Percentiles rank a stretch among this genome's conserved stretches.
Evolutionary conservation across 1,284 basidiomycete genomes (phyloP).

Genomic region (Trichosporon sp.): DNA sequence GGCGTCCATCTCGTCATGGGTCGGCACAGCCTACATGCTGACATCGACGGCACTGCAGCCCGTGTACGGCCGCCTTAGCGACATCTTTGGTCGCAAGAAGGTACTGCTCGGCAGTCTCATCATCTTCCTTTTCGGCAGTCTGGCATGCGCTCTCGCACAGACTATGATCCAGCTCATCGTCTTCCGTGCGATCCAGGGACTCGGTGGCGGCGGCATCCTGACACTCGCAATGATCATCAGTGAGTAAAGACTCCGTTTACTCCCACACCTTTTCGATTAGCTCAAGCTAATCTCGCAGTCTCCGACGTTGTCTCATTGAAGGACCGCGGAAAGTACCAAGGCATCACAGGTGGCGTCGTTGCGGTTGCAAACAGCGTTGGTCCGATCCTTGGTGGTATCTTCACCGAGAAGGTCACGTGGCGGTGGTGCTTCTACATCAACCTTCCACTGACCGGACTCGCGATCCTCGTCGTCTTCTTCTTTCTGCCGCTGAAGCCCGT

Average conservation of each 20-base stretch:
- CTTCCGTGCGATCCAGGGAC: slow-evolving; percentile 50
- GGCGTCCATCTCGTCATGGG: slow-evolving; percentile 61
- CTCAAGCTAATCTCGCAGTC: slow-evolving; percentile 7
- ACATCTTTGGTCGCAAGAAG: slow-evolving; percentile 67
- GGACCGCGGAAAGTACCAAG: slow-evolving; percentile 46
- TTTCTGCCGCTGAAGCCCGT: slow-evolving; percentile 63
- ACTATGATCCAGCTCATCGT: slow-evolving; percentile 64
- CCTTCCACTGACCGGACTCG: slow-evolving; percentile 55
- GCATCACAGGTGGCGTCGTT: slow-evolving; percentile 36
- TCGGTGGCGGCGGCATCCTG: slow-evolving; percentile 33
- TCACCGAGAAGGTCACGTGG: slow-evolving; percentile 28
- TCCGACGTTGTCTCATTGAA: slow-evolving; percentile 37
- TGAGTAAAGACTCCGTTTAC: too few species aligned
- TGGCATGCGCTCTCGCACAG: slow-evolving; percentile 55
- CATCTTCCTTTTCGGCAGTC: slow-evolving; percentile 54
- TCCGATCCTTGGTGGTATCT: slow-evolving; percentile 42
- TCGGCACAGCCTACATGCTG: slow-evolving; percentile 44
- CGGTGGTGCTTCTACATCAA: slow-evolving; percentile 55
- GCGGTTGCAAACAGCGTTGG: slow-evolving; percentile 38
- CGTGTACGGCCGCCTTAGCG: slow-evolving; percentile 61
- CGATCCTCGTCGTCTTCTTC: slow-evolving; percentile 55
- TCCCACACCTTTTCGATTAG: too few species aligned
- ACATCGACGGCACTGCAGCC: slow-evolving; percentile 52
- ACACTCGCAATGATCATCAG: slow-evolving; percentile 31
- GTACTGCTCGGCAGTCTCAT: slow-evolving; percentile 51